Percentiles rank a stretch among this genome's conserved stretches.
Conservation (phyloP, 805 yeast species). For the Saturnispora saitoi region DNA sequence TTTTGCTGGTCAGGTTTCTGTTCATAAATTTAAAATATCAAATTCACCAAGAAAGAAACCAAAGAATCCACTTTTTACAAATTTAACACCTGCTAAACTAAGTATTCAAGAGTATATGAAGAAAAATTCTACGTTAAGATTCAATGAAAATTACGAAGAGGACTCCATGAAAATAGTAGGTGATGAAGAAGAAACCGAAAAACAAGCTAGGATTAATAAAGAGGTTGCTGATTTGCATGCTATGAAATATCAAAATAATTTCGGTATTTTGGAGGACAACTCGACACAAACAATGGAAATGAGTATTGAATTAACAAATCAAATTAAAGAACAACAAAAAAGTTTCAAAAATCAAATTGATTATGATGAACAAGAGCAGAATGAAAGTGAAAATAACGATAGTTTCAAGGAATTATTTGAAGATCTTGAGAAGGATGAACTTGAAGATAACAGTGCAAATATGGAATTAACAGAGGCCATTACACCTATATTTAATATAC, state of each 20-base stretch:
- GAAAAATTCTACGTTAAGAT: not conserved
- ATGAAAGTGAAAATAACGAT: not conserved
- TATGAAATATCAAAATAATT: not conserved
- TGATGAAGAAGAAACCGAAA: not conserved
- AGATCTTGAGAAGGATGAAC: slow-evolving; percentile 1
- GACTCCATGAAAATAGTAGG: slow-evolving; percentile 8
- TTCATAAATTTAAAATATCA: slow-evolving; percentile 35
- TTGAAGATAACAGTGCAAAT: slow-evolving; percentile 6
- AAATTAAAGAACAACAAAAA: slow-evolving; percentile 15
- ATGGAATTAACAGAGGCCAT: not conserved
- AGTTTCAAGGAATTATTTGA: slow-evolving; percentile 11
- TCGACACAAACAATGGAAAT: slow-evolving; percentile 25
- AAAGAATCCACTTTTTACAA: slow-evolving; percentile 6
- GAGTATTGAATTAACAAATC: slow-evolving; percentile 21
- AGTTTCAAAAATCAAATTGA: slow-evolving; percentile 7
- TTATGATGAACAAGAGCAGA: not conserved
- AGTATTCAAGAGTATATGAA: slow-evolving; percentile 2
- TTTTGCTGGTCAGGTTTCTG: slow-evolving; percentile 67
- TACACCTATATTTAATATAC: not conserved
- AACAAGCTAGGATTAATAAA: not conserved
- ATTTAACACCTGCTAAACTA: not conserved
- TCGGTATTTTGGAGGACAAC: slow-evolving; percentile 16
- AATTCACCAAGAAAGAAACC: slow-evolving; percentile 8
- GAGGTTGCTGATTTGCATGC: slow-evolving; percentile 8
- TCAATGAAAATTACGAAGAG: not conserved